Percentiles rank a stretch among this genome's conserved stretches.
Conservation (phyloP, 192 early-diverging fungal species). For the Coemansia sp. region DNA sequence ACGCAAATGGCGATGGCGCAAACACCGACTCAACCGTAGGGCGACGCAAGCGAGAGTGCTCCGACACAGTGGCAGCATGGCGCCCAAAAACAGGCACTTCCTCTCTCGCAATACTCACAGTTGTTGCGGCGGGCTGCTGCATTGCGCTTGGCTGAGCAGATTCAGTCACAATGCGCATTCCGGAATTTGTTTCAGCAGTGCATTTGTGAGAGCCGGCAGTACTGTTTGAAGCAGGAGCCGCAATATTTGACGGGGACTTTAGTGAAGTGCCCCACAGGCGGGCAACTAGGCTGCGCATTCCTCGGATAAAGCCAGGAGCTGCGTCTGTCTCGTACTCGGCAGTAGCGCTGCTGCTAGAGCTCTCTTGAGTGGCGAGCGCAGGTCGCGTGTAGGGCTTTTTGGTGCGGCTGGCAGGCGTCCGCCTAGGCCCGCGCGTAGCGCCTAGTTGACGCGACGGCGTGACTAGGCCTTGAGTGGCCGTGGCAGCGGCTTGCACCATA, state of each 20-base stretch:
- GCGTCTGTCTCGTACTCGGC: slow-evolving; percentile 17
- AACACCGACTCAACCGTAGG: slow-evolving; percentile 41
- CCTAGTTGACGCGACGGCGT: slow-evolving; percentile 41
- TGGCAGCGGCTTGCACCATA: slow-evolving; percentile 30
- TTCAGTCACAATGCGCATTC: neutral
- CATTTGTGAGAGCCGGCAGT: neutral
- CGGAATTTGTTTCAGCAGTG: neutral
- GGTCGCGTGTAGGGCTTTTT: slow-evolving; percentile 43
- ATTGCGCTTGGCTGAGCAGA: neutral
- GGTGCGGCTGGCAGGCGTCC: slow-evolving; percentile 40
- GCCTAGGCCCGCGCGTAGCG: slow-evolving; percentile 34
- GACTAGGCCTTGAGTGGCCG: slow-evolving; percentile 21
- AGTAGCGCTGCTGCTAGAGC: neutral
- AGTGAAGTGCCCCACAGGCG: slow-evolving; percentile 48
- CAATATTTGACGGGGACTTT: slow-evolving; percentile 10
- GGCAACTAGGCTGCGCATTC: slow-evolving; percentile 48
- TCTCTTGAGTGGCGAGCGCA: neutral
- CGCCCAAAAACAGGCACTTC: neutral
- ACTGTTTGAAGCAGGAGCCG: neutral
- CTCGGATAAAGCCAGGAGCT: slow-evolving; percentile 35
- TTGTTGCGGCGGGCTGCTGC: neutral
- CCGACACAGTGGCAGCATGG: slow-evolving; percentile 22
- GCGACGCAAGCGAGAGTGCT: slow-evolving; percentile 14
- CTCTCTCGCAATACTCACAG: neutral
- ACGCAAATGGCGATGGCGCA: slow-evolving; percentile 51